Evolutionary conservation across 2,329 filamentous ascomycete genomes (phyloP).

Genomic region (Trichoderma semiorbis): DNA sequence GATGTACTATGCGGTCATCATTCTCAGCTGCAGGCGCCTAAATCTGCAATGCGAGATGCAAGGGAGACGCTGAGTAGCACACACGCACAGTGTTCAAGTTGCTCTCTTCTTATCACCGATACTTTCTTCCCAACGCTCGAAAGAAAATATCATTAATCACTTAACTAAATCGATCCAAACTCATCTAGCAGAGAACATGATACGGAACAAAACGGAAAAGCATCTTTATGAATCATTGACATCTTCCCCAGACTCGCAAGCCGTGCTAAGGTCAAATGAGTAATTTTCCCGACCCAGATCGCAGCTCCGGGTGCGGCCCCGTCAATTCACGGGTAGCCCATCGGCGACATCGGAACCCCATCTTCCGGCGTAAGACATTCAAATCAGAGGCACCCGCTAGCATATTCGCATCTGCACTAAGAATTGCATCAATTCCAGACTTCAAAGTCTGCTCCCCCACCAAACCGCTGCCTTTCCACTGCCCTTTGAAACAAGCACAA

Average conservation of each 20-base stretch:
- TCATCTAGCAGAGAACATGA: neutral
- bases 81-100: neutral
- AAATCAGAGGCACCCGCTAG: neutral
- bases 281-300: constrained; percentile 14
- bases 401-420: neutral
- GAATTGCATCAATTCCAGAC: neutral
- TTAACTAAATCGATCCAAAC: neutral
- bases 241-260: neutral
- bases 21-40: neutral
- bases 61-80: neutral
- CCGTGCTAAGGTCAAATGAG: constrained; percentile 2
- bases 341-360: constrained; percentile 20
- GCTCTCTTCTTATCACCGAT: neutral
- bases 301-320: constrained; percentile 13
- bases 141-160: neutral
- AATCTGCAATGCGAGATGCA: neutral
- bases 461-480: neutral
- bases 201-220: neutral
- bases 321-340: neutral
- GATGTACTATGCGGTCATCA: neutral
- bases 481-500: constrained; percentile 16
- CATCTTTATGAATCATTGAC: neutral
- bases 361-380: constrained; percentile 12
- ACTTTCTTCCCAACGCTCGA: neutral
- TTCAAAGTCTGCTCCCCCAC: neutral